A percentile compares a stretch with the other conserved stretches of the same genome.
Conservation (phyloP, 1,284 basidiomycete species). For the Malassezia globosa region DNA sequence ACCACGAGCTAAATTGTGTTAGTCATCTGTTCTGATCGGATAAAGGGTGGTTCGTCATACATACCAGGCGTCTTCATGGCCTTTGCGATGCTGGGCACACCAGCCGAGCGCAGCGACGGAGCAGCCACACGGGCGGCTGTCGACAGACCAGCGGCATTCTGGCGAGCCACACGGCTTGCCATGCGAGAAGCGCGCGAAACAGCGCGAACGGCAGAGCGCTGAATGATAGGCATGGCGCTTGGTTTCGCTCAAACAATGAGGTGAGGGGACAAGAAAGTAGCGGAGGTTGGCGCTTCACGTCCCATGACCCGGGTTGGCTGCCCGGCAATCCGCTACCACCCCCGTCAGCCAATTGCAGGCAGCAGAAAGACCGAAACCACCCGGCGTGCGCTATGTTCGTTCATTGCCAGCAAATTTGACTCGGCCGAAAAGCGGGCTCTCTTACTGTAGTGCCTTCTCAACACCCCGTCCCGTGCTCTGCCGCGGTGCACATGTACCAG, state of each 20-base stretch:
- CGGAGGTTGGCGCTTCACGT: not conserved
- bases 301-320: constrained; percentile 17
- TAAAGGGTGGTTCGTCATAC: no score
- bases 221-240: constrained; percentile 30
- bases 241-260: constrained; percentile 16
- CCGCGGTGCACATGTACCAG: no score
- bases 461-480: no score
- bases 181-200: constrained; percentile 31
- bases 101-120: constrained; percentile 21
- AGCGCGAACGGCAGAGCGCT: constrained; percentile 36
- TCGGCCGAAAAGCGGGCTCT: no score
- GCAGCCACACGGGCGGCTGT: constrained; percentile 25
- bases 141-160: constrained; percentile 33
- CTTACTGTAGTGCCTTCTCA: no score
- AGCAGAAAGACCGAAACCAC: constrained; percentile 15
- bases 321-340: constrained; percentile 8
- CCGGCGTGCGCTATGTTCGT: constrained; percentile 1
- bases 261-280: constrained; percentile 18
- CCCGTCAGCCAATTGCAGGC: constrained; percentile 18
- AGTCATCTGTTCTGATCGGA: not conserved
- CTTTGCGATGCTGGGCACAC: constrained; percentile 23
- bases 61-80: constrained; percentile 12
- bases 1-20: constrained; percentile 22
- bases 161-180: constrained; percentile 22
- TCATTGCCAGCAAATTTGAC: constrained; percentile 15